These are phyloP conservation scores for Saposhnikovia divaricata DNA, from an alignment of 129 eudicot genomes.

Conservation along the genomic window DNA sequence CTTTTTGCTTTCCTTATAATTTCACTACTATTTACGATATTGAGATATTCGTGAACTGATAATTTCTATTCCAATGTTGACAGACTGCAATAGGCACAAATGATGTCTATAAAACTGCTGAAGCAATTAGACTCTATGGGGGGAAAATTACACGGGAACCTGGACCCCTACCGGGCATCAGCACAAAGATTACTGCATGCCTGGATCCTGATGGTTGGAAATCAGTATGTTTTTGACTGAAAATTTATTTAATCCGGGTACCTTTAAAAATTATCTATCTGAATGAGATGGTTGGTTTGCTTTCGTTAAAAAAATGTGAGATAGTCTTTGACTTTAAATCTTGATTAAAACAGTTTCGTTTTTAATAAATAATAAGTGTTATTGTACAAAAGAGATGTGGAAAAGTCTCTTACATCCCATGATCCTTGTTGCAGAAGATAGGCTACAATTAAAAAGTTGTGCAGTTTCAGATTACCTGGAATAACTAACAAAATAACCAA, in stretches of 20 bases:
- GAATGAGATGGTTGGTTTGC: background rate
- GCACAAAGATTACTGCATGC: constrained; percentile 91
- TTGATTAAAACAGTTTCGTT: background rate
- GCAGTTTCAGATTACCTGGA: too few species aligned
- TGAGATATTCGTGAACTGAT: constrained; percentile 8
- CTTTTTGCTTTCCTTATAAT: background rate
- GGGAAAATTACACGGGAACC: constrained; percentile 91
- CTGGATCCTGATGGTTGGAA: constrained; percentile 99
- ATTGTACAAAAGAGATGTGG: too few species aligned
- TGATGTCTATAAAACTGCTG: constrained; percentile 92
- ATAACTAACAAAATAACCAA: too few species aligned
- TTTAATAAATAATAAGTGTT: too few species aligned
- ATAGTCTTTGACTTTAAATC: background rate
- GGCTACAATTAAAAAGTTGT: too few species aligned
- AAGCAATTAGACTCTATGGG: constrained; percentile 68
- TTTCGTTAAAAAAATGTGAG: background rate
- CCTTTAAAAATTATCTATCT: background rate
- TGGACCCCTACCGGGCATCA: constrained; percentile 89
- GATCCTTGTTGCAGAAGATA: too few species aligned
- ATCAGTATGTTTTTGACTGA: constrained; percentile 38
- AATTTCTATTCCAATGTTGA: background rate
- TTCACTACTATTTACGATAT: background rate
- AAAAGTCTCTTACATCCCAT: too few species aligned
- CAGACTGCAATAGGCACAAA: constrained; percentile 94
- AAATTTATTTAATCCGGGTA: background rate